Base-by-base conservation (phyloP, 331 rosid genomes). In the Arachis monticola region DNA sequence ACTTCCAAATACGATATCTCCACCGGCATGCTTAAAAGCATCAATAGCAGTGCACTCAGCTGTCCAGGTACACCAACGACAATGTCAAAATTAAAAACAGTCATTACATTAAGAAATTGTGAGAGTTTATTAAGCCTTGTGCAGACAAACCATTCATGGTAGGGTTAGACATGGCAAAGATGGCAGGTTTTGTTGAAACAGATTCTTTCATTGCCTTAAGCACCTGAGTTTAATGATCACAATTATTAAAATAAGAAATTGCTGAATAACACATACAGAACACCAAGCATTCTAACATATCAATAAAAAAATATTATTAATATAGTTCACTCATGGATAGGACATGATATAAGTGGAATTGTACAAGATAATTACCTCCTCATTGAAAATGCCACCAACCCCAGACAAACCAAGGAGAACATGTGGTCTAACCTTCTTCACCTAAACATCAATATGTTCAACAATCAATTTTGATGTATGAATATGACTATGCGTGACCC, bases 111-210 rank as follows among this genome's bases (percentile, higher is more conserved):
- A 77, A 35, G 65, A 81, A 88, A 75, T 65, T 45, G 71, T 52
- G 45, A 77, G 60, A 57, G 79, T 73, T 68, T 70, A 72, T 72
- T 67, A 62, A 82, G 80, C 74, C 79, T 68, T 59, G 67, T 73
- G 60, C 77, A 83, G 84, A 84, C 93, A 86, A 87, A 95, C 99
- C 99, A 75, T 95, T 95, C 88, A 76, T 83, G 69, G 99, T 95
- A 74, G 99, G 99, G 88, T 95, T 95, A 74, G 99, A 95, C 99
- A 95, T 95, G 59, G 99, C 97, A 74, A 95, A 95, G 83, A 95
- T 92, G 60, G 98, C 93, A 70, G 99, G 99, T 89, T 87, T 95
- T 77, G 83, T 65, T 66, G 99, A 95, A 83, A 87, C 96, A 72
- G 99, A 95, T 77, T 90, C 96, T 84, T 82, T 81, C 98, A 95